Base-by-base conservation (phyloP, 2,329 filamentous ascomycete genomes). In the Trichoderma breve region DNA sequence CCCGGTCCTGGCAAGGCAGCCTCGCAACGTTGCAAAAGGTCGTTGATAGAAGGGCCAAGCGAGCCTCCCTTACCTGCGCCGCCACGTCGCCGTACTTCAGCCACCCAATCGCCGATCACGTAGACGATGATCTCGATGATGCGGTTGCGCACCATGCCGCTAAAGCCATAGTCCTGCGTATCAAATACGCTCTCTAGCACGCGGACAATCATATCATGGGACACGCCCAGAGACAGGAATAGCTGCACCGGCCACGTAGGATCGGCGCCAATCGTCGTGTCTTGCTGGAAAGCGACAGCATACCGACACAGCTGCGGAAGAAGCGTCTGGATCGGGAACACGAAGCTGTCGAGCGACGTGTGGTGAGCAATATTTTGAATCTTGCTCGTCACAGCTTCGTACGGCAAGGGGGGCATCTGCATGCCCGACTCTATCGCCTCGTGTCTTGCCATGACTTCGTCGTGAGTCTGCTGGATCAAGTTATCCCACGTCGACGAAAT, bases 401-500 rank as follows among this genome's bases (percentile, higher is more conserved):
- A 95, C 0, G 92, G 91, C 55, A 88, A 82, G 2, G 80, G 86
- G 72, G 80, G 86, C 3, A 79, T 79, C 3, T 80, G 80, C 66
- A 80, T 78, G 32, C 78, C 81, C 30, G 76, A 77, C 65, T 76
- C 81, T 21, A 86, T 88, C 72, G 85, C 77, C 32, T 82, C 81
- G 14, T 81, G 76, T 36, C 83, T 82, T 53, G 84, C 82, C 66
- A 83, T 81, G 26, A 87, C 81, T 24, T 89, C 86, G 32, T 86
- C 82, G 78, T 95, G 92, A 6, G 90, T 89, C 74, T 91, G 87
- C 72, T 93, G 88, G 73, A 99, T 90, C 24, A 98, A 86, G 76
- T 91, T 91, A 78, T 90, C 87, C 96, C 96, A 99, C 4, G 94
- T 97, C 53, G 91, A 87, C 70, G 88, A 87, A 77, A 99, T 96